Conservation (phyloP, 129 eudicot species). For the Chrysanthemum seticuspe region DNA sequence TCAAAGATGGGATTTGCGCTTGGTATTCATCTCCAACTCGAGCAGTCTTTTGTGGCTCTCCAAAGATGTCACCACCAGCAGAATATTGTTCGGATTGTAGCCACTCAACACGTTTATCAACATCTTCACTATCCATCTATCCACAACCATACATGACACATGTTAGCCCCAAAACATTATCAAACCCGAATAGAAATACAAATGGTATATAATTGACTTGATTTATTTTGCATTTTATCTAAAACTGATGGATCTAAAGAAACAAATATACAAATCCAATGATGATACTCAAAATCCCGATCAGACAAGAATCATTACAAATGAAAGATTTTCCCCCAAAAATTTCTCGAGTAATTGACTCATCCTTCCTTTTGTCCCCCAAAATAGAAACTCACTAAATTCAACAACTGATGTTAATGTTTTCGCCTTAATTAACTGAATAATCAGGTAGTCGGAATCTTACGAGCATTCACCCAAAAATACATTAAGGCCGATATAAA, state of each 20-base stretch:
- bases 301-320: conserved; percentile 5
- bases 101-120: conserved; percentile 26
- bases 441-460: too few relatives aligned
- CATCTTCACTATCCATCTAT: conserved; percentile 33
- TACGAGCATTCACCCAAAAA: too few relatives aligned
- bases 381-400: not conserved
- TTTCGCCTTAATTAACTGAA: too few relatives aligned
- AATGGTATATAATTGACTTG: not conserved
- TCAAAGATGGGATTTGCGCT: conserved; percentile 42
- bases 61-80: conserved; percentile 32
- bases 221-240: too few relatives aligned
- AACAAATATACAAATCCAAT: too few relatives aligned
- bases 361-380: conserved; percentile 3
- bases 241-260: too few relatives aligned
- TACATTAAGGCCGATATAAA: too few relatives aligned
- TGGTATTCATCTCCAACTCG: conserved; percentile 58
- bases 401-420: too few relatives aligned
- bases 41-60: conserved; percentile 38
- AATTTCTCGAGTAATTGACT: not conserved
- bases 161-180: not conserved
- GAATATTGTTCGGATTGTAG: conserved; percentile 31
- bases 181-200: not conserved
- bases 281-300: not conserved
- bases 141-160: conserved; percentile 20
- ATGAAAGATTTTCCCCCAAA: not conserved